These are phyloP conservation scores for Stagonosporopsis cucurbitacearum DNA, from an alignment of 2,329 filamentous ascomycete genomes.

Conservation along the genomic window DNA sequence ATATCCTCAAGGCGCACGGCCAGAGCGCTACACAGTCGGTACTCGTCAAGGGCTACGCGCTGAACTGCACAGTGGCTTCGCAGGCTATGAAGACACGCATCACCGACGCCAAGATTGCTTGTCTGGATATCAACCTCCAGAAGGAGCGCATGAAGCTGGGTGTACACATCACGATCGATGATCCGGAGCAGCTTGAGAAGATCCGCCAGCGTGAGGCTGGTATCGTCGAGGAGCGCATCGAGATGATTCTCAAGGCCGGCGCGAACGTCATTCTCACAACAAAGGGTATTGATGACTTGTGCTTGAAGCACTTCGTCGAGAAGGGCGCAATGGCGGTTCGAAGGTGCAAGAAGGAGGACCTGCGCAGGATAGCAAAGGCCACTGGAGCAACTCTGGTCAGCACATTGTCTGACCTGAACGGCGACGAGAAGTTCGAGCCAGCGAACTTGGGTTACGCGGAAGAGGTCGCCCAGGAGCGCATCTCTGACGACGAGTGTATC, in stretches of 20 bases:
- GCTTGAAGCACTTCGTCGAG: conserved; percentile 93
- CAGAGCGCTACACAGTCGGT: conserved; percentile 89
- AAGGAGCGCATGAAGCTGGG: conserved; percentile 99
- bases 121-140: conserved; percentile 96
- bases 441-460: conserved; percentile 90
- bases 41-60: conserved; percentile 91
- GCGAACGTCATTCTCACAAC: conserved; percentile 97
- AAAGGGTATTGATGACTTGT: conserved; percentile 97
- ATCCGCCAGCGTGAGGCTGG: conserved; percentile 91
- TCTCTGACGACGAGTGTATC: conserved; percentile 98
- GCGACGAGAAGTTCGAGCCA: conserved; percentile 94
- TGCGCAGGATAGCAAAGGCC: conserved; percentile 93
- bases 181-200: conserved; percentile 96
- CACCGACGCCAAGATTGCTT: conserved; percentile 93
- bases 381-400: conserved; percentile 92
- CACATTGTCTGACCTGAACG: conserved; percentile 94
- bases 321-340: conserved; percentile 94
- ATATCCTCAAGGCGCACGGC: conserved; percentile 97
- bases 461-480: conserved; percentile 96
- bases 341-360: conserved; percentile 97
- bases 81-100: conserved; percentile 97
- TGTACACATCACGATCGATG: conserved; percentile 97
- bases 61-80: conserved; percentile 98
- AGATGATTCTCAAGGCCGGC: conserved; percentile 97
- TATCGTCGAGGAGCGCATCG: conserved; percentile 90